These are phyloP conservation scores for Monosporascus sp. DNA, from an alignment of 2,329 filamentous ascomycete genomes.

Conservation along the genomic window DNA sequence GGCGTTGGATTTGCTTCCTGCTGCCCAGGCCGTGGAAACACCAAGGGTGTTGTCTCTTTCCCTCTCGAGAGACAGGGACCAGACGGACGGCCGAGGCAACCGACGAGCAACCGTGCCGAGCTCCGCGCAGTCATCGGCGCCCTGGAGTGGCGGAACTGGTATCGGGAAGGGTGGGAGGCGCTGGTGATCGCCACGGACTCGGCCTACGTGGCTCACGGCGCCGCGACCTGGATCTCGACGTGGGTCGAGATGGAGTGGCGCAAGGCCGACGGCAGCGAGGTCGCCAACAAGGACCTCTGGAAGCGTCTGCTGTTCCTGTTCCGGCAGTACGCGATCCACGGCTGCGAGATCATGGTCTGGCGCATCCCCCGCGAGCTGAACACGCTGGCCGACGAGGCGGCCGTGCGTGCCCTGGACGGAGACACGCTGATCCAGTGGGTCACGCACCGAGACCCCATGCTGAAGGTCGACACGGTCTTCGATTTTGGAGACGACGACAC, in stretches of 20 bases:
- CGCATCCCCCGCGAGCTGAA: background rate
- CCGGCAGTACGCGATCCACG: slow-evolving; percentile 1
- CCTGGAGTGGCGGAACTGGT: slow-evolving; percentile 23
- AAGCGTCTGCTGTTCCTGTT: background rate
- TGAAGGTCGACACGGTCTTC: background rate
- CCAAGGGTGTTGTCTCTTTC: slow-evolving; percentile 19
- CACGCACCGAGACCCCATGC: background rate
- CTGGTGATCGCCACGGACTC: slow-evolving; percentile 5
- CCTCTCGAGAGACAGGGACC: slow-evolving; percentile 33
- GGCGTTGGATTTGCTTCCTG: slow-evolving; percentile 16
- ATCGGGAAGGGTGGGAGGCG: slow-evolving; percentile 5
- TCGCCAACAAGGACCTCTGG: slow-evolving; percentile 1
- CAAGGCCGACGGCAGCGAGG: background rate
- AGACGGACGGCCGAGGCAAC: slow-evolving; percentile 16
- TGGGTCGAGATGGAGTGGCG: background rate
- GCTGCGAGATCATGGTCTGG: slow-evolving; percentile 2
- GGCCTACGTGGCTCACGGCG: slow-evolving; percentile 3
- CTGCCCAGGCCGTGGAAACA: slow-evolving; percentile 2
- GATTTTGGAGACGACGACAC: background rate
- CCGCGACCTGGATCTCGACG: background rate
- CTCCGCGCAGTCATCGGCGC: slow-evolving; percentile 37
- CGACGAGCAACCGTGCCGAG: slow-evolving; percentile 41
- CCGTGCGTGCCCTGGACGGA: background rate
- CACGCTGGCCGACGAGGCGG: background rate
- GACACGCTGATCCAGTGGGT: background rate